Percentiles rank a stretch among this genome's conserved stretches.
Evolutionary conservation across 106 monocot genomes (phyloP).

Genomic region (Cymbidium sinense): DNA sequence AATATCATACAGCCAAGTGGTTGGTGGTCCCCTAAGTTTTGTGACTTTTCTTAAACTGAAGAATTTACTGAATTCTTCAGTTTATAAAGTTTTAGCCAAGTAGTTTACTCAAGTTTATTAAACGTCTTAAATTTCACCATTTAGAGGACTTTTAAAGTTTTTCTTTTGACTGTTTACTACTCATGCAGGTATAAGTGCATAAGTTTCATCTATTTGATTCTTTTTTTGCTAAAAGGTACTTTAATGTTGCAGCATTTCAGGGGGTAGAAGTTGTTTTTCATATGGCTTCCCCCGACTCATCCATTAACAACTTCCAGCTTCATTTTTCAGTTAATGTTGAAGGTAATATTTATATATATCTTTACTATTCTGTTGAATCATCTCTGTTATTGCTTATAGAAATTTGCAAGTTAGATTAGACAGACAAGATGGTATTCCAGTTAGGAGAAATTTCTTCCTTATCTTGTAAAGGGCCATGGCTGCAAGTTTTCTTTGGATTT

Average conservation of each 20-base stretch:
- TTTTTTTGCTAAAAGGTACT: neutral
- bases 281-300: slow-evolving; percentile 98
- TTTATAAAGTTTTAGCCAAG: neutral
- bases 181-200: neutral
- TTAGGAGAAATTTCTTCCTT: neutral
- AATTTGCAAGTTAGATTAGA: neutral
- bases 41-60: neutral
- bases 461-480: neutral
- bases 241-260: slow-evolving; percentile 37
- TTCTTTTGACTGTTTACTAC: neutral
- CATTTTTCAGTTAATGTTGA: slow-evolving; percentile 95
- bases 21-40: too few relatives aligned
- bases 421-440: neutral
- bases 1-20: neutral
- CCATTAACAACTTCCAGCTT: slow-evolving; percentile 90
- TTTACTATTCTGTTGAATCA: neutral
- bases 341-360: slow-evolving; percentile 39
- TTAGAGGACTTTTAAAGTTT: neutral
- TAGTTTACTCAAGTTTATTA: neutral
- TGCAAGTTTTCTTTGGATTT: neutral
- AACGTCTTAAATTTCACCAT: neutral
- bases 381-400: neutral
- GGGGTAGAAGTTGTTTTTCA: slow-evolving; percentile 89
- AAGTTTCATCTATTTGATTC: neutral
- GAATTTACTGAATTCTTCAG: neutral